A percentile compares a stretch with the other conserved stretches of the same genome.
Evolutionary conservation across 139 green algal genomes (phyloP).

Genomic region (Micractinium conductrix): DNA sequence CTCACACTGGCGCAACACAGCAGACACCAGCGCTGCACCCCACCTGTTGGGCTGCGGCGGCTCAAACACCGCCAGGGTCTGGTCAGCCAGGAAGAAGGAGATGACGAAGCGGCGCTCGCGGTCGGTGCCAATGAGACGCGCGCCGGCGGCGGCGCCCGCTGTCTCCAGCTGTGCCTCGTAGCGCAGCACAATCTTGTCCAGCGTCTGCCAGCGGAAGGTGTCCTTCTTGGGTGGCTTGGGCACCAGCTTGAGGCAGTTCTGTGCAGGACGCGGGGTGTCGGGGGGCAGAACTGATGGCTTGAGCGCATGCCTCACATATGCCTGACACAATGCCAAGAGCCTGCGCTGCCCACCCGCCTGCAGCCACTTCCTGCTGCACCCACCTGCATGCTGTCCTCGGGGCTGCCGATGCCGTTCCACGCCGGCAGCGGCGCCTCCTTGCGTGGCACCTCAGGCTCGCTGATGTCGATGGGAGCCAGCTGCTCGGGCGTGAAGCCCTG

Average conservation of each 20-base stretch:
- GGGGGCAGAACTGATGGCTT: background rate
- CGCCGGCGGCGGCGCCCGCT: background rate
- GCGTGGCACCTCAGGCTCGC: slow-evolving; percentile 50
- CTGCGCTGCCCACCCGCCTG: no score
- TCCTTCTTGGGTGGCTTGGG: slow-evolving; percentile 38
- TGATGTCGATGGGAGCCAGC: slow-evolving; percentile 72
- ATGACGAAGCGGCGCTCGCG: slow-evolving; percentile 85
- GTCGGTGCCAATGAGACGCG: slow-evolving; percentile 7
- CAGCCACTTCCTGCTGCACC: no score
- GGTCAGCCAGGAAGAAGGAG: slow-evolving; percentile 85
- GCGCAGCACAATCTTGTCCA: slow-evolving; percentile 31
- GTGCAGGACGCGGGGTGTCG: no score
- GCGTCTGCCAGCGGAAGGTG: slow-evolving; percentile 31
- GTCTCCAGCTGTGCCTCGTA: slow-evolving; percentile 30
- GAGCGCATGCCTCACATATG: no score
- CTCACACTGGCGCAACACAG: background rate
- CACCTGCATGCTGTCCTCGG: slow-evolving; percentile 74
- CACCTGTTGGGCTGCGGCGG: slow-evolving; percentile 77
- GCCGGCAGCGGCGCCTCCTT: slow-evolving; percentile 67
- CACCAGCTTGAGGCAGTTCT: slow-evolving; percentile 86
- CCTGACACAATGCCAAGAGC: no score
- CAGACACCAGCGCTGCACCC: background rate
- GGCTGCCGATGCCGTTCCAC: slow-evolving; percentile 84
- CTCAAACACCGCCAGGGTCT: slow-evolving; percentile 92
- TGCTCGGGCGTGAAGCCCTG: slow-evolving; percentile 66